Base-by-base conservation (phyloP, 768 basidiomycete genomes). In the Hemileccinum rubropunctum region DNA sequence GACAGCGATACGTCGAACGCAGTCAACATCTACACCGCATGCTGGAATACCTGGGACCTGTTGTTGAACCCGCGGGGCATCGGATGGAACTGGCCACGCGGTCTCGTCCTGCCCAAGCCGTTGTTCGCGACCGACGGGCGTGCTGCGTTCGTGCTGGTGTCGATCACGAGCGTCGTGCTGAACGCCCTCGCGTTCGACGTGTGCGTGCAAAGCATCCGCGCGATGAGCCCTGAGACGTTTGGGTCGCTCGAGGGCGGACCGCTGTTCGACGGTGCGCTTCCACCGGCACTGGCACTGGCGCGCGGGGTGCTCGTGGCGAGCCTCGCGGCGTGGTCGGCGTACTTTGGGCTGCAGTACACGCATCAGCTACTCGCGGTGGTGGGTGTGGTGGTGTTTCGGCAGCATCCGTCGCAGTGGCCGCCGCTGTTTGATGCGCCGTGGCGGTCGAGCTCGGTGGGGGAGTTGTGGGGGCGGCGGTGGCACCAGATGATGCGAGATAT, bases 381-480 rank as follows among this genome's bases (percentile, higher is more conserved):
- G 35, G 73, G 71, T 15, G 60, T 84, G 33, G 43, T 70, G 42
- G 14, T 82, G 28, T 72, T 84, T 23, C 58, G 61, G 4, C 80
- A 84, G 53, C 58, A 64, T 28, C 76, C 77, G 0, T 67, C 68
- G 4, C 72, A 80, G 44, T 87, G 84, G 81, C 86, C 84, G 0
- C 84, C 82, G 1, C 48, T 81, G 5, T 86, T 85, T 65, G 65
- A 78, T 46, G 37, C 67, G 6, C 86, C 86, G 3, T 87, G 79
- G 77, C 40, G 59, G 21, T 64, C 80, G 11, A 78, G 78, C 3
- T 85, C 83, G 7, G 59, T 88, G 41, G 68, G 71, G 35, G 77
- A 86, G 7, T 77, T 84, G 39, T 88, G 86, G 86, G 71, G 77
- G 0, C 63, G 55, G 42, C 71, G 80, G 23, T 88, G 85, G 86